These are phyloP conservation scores for Boletus fagicola DNA, from an alignment of 768 basidiomycete genomes.

Conservation along the genomic window DNA sequence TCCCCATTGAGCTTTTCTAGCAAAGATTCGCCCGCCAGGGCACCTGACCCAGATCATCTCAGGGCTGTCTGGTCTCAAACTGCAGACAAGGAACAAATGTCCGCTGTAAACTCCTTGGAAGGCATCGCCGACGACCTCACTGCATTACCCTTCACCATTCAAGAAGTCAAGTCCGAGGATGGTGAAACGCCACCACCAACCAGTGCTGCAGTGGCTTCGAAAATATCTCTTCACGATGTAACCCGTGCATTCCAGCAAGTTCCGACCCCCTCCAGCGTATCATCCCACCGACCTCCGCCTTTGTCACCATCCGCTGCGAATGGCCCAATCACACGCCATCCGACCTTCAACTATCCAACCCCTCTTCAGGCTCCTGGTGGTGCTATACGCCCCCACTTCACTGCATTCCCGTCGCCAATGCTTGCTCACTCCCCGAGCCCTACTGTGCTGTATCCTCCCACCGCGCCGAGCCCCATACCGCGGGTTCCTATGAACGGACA, in stretches of 20 bases:
- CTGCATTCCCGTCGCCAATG: constrained; percentile 64
- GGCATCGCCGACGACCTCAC: constrained; percentile 82
- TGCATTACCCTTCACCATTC: constrained; percentile 73
- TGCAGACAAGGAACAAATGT: constrained; percentile 63
- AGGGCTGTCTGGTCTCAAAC: constrained; percentile 84
- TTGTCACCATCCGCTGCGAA: constrained; percentile 50
- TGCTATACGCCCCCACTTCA: constrained; percentile 55
- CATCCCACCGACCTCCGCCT: constrained; percentile 45
- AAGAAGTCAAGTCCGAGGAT: constrained; percentile 85
- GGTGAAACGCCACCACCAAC: constrained; percentile 76
- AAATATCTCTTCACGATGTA: constrained; percentile 80
- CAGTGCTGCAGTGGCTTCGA: constrained; percentile 53
- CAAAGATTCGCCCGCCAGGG: constrained; percentile 68
- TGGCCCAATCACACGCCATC: constrained; percentile 29
- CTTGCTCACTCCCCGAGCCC: constrained; percentile 71
- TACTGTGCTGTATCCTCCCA: constrained; percentile 61
- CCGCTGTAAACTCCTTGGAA: constrained; percentile 76
- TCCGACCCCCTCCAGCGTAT: constrained; percentile 54
- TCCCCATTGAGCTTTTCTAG: constrained; percentile 49
- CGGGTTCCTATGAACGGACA: constrained; percentile 64
- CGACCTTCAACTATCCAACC: constrained; percentile 32
- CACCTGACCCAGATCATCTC: constrained; percentile 79
- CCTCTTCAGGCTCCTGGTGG: constrained; percentile 44
- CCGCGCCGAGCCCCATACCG: constrained; percentile 63
- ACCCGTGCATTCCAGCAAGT: constrained; percentile 87